Evolutionary conservation across 2,329 filamentous ascomycete genomes (phyloP).

Genomic region (Xylaria hypoxylon): DNA sequence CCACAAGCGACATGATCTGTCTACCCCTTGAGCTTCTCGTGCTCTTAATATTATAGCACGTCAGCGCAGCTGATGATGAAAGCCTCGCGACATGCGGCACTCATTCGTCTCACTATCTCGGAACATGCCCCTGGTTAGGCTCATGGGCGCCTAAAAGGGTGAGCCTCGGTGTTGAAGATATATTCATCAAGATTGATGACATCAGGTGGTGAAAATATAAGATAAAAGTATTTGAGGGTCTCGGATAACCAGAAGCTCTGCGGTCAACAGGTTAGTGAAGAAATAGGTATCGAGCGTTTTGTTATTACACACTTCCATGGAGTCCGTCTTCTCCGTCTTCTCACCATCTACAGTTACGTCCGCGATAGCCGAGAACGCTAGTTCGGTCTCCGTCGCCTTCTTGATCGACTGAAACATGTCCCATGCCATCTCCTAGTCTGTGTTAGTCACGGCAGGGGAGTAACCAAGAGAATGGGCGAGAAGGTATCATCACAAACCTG

Average conservation of each 20-base stretch:
- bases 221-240: conserved; percentile 64
- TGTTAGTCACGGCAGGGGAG: not conserved
- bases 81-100: not conserved
- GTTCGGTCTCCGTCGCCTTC: conserved; percentile 44
- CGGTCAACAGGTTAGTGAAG: conserved; percentile 22
- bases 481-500: conserved; percentile 28
- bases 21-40: too few species aligned
- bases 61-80: not conserved
- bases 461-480: not conserved
- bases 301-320: conserved; percentile 46
- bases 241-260: conserved; percentile 74
- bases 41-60: not conserved
- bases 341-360: conserved; percentile 32
- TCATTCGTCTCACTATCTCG: not conserved
- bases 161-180: conserved; percentile 60
- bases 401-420: conserved; percentile 48
- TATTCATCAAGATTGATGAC: conserved; percentile 70
- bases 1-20: not conserved
- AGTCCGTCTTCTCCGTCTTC: conserved; percentile 28
- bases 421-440: conserved; percentile 46
- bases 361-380: conserved; percentile 35
- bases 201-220: conserved; percentile 64
- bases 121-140: not conserved
- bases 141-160: conserved; percentile 46
- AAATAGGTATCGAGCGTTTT: not conserved